Conservation (phyloP, 2,329 filamentous ascomycete genomes). For the Coniella vitis region DNA sequence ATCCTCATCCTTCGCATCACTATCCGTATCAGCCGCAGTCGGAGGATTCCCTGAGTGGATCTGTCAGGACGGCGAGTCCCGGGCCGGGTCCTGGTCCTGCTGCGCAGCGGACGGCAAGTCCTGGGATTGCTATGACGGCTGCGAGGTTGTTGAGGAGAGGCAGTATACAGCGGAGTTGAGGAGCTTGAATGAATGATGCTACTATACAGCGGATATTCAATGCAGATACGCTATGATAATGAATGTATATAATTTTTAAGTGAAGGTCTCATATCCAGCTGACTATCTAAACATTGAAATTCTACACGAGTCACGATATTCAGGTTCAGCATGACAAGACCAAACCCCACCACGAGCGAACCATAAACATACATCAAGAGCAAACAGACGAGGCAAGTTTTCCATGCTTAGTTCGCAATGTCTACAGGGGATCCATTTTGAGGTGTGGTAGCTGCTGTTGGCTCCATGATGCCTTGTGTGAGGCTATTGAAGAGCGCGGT, state of each 20-base stretch:
- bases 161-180: constrained; percentile 36
- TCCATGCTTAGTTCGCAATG: too few species aligned
- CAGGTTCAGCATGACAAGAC: too few species aligned
- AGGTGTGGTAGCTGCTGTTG: too few species aligned
- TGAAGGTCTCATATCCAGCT: too few species aligned
- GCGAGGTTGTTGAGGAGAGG: constrained; percentile 38
- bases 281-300: too few species aligned
- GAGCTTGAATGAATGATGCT: constrained; percentile 9
- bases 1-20: too few species aligned
- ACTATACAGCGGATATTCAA: background rate
- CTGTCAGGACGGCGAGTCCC: constrained; percentile 15
- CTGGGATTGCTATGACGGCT: constrained; percentile 30
- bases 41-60: background rate
- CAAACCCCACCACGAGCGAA: too few species aligned
- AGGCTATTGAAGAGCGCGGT: constrained; percentile 21
- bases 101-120: constrained; percentile 31
- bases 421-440: too few species aligned
- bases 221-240: background rate
- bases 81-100: constrained; percentile 19
- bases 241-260: too few species aligned
- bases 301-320: too few species aligned
- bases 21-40: background rate
- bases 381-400: too few species aligned
- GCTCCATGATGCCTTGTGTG: background rate
- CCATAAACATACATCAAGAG: too few species aligned